These are phyloP conservation scores for Endothia cerciana DNA, from an alignment of 2,329 filamentous ascomycete genomes.

Conservation along the genomic window DNA sequence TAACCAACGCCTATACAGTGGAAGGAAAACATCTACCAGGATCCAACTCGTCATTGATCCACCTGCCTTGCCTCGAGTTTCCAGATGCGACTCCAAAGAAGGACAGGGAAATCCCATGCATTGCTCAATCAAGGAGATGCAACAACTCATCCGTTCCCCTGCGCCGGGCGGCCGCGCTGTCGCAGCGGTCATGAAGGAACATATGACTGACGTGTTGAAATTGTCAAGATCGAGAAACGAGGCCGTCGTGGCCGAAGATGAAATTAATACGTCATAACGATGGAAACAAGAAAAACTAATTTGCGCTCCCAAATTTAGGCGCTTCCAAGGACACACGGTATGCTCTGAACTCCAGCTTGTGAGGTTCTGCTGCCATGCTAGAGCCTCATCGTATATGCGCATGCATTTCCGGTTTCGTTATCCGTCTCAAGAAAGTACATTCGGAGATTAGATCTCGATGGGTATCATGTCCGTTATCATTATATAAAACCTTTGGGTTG, in stretches of 20 bases:
- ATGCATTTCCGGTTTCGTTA: conserved; percentile 8
- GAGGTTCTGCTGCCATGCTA: background rate
- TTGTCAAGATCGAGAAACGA: background rate
- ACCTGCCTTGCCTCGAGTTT: no score
- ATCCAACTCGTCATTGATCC: no score
- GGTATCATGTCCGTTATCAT: conserved; percentile 28
- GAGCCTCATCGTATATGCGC: conserved; percentile 5
- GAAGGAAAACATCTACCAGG: no score
- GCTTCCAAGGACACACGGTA: conserved; percentile 11
- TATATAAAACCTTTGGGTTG: conserved; percentile 18
- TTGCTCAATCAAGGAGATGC: no score
- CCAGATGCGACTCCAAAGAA: no score
- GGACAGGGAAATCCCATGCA: no score
- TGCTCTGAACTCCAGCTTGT: conserved; percentile 25
- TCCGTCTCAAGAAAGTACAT: background rate
- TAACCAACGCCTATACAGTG: no score
- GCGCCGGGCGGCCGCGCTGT: no score
- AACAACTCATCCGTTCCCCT: no score
- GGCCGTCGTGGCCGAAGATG: background rate
- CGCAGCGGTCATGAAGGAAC: no score
- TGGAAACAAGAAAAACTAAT: conserved; percentile 6
- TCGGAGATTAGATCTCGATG: conserved; percentile 5
- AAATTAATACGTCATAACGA: background rate
- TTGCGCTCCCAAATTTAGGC: conserved; percentile 13
- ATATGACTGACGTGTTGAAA: background rate